phyloP scores from a whole-genome alignment of 306 rosid genomes.

The Boehmeria nivea region DNA sequence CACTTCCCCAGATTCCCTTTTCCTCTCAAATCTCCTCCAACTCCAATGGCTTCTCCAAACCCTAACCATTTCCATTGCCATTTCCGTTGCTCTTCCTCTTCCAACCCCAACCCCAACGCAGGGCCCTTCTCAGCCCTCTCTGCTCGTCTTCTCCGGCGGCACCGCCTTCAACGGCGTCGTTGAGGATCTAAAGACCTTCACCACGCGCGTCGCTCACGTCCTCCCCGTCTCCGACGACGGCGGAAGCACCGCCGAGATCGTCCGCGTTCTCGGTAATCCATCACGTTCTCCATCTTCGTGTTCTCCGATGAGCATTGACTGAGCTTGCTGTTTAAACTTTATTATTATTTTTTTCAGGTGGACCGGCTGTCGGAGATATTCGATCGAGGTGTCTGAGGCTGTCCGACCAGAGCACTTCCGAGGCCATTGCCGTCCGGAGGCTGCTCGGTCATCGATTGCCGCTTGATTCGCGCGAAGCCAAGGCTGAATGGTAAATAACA shows the following conservation, averaged over 20 bases:
- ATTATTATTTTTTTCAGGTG: conserved; percentile 41
- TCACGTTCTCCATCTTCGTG: not conserved
- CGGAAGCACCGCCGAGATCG: conserved; percentile 95
- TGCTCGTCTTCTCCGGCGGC: conserved; percentile 91
- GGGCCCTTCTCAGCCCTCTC: conserved; percentile 43
- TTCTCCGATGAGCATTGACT: not conserved
- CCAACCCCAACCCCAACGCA: conserved; percentile 21
- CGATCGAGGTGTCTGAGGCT: conserved; percentile 90
- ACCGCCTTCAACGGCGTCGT: conserved; percentile 92
- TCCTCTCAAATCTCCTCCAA: conserved; percentile 12
- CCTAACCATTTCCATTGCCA: conserved; percentile 19
- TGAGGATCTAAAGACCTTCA: conserved; percentile 68
- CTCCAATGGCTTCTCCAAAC: conserved; percentile 47
- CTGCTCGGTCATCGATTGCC: conserved; percentile 83
- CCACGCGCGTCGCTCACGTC: conserved; percentile 90
- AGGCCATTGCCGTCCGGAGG: conserved; percentile 83
- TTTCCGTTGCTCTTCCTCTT: conserved; percentile 35
- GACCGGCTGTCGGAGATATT: conserved; percentile 97
- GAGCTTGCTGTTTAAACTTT: not conserved
- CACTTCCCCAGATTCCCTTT: not conserved
- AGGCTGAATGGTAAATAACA: conserved; percentile 60
- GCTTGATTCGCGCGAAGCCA: conserved; percentile 53
- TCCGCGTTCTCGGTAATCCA: conserved; percentile 71
- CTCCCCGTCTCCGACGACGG: conserved; percentile 97
- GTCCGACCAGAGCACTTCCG: conserved; percentile 76